These are phyloP conservation scores for Leccinum fuscescens DNA, from an alignment of 1,284 basidiomycete species.

Conservation along the genomic window DNA sequence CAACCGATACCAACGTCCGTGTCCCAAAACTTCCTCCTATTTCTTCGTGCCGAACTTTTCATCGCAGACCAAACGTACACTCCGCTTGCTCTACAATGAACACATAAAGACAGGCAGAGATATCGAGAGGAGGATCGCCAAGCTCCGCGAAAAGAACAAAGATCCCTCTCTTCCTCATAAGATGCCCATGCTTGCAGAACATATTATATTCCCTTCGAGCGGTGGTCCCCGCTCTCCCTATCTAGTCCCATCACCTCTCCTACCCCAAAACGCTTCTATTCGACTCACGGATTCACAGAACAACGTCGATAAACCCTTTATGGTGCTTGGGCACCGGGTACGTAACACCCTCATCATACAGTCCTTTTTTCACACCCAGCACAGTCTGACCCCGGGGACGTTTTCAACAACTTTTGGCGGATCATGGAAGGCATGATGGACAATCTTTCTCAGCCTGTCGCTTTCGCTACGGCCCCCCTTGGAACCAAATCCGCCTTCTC, in stretches of 20 bases:
- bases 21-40: slow-evolving; percentile 8
- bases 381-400: slow-evolving; percentile 70
- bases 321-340: slow-evolving; percentile 71
- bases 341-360: slow-evolving; percentile 9
- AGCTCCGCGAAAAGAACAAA: too few species aligned
- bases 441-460: slow-evolving; percentile 77
- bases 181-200: too few species aligned
- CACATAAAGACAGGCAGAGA: slow-evolving; percentile 68
- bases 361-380: neutral
- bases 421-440: slow-evolving; percentile 72
- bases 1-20: slow-evolving; percentile 67
- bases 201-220: slow-evolving; percentile 33
- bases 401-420: too few species aligned
- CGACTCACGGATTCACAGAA: slow-evolving; percentile 68
- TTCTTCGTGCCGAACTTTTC: slow-evolving; percentile 11
- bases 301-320: slow-evolving; percentile 79
- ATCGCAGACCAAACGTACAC: slow-evolving; percentile 68
- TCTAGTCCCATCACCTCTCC: slow-evolving; percentile 3
- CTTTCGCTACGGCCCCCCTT: slow-evolving; percentile 78
- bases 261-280: slow-evolving; percentile 31
- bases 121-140: slow-evolving; percentile 60
- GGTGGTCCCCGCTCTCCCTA: slow-evolving; percentile 26
- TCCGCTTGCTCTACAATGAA: slow-evolving; percentile 70
- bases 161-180: too few species aligned
- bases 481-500: slow-evolving; percentile 39